phyloP scores from a whole-genome alignment of 2,329 filamentous ascomycete genomes.

The Ophiostoma fasciatum region DNA sequence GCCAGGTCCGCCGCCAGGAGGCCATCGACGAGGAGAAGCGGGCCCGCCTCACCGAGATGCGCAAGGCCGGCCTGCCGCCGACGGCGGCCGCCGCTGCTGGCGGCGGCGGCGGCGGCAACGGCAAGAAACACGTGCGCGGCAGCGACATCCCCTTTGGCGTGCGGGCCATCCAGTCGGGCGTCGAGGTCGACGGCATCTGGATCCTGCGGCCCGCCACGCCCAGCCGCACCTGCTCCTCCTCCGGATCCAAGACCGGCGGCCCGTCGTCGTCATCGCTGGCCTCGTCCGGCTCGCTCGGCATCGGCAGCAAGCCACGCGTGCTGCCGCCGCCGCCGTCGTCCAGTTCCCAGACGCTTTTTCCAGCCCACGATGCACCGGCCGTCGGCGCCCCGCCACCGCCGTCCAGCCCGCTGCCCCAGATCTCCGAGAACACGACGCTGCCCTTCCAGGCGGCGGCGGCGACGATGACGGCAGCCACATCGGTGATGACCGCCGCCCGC shows the following conservation, averaged over 20 bases:
- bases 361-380: no score
- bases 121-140: constrained; percentile 17
- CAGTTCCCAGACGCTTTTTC: no score
- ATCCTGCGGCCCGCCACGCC: constrained; percentile 40
- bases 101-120: not conserved
- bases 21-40: constrained; percentile 52
- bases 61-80: constrained; percentile 34
- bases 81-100: constrained; percentile 3
- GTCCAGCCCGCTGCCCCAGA: constrained; percentile 11
- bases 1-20: constrained; percentile 40
- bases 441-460: no score
- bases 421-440: constrained; percentile 9
- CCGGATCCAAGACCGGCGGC: constrained; percentile 11
- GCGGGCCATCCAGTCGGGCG: constrained; percentile 66
- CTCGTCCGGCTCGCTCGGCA: no score
- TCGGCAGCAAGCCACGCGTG: no score
- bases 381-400: constrained; percentile 4
- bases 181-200: constrained; percentile 78
- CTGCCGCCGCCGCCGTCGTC: no score
- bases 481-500: no score
- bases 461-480: not conserved
- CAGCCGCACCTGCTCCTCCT: constrained; percentile 11
- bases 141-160: constrained; percentile 73
- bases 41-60: constrained; percentile 36
- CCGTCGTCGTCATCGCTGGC: no score